Base-by-base conservation (phyloP, 805 yeast genomes). In the Candida ovalis region DNA sequence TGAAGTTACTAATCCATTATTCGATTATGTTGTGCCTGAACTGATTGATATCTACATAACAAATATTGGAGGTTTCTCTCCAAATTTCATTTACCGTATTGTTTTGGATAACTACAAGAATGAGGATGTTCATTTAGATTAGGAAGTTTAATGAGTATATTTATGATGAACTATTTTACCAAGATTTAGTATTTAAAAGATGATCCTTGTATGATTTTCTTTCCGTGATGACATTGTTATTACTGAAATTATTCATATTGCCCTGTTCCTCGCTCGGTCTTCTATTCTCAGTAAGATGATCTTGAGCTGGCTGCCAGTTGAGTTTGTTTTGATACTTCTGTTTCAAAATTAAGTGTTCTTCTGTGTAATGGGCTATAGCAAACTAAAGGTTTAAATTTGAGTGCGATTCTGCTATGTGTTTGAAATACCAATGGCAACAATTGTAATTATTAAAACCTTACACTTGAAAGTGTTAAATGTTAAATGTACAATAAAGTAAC, bases 41-140 rank as follows among this genome's bases (percentile, higher is more conserved):
- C 82, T 87, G 61, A 87, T 94, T 53, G 97, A 94, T 67, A 89
- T 94, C 51, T 89, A 86, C 66, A 88, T 94, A 59, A 92, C 99
- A 10, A 92, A 94, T 64, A 80, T 91, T 45, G 99, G 98, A 43
- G 98, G 98, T 15, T 90, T 87, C 64, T 88, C 98, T 23, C 98
- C 99, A 42, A 88, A 92, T 59, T 94, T 94, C 70, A 86, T 94
- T 46, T 94, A 94, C 69, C 84, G 99, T 69, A 86, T 94, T 47
- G 96, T 94, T 19, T 80, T 91, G 72, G 99, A 94, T 68, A 89
- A 92, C 69, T 94, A 94, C 68, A 86, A 86, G 67, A 80, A 84
- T 45, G 90, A 85, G 59, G 98, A 94, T 71, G 88, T 80, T 50
- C 75, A 75, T 58, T 70, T 84, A 53, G 82, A 74, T 48, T 73